A percentile compares a stretch with the other conserved stretches of the same genome.
Evolutionary conservation across 805 yeast species (phyloP).

Genomic region (Saturnispora gosingensis): DNA sequence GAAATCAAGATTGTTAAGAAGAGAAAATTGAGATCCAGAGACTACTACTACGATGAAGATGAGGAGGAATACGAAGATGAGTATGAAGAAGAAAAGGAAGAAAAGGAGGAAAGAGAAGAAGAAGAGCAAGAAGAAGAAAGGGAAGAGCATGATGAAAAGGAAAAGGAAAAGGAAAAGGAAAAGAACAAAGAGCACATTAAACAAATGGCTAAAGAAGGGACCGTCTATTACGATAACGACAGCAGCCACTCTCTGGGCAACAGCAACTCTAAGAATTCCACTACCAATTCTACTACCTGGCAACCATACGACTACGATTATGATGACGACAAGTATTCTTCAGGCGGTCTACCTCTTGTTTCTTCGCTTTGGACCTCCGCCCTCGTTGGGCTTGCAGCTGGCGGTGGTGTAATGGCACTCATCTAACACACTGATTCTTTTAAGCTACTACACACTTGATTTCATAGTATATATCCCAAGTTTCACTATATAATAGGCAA

Average conservation of each 20-base stretch:
- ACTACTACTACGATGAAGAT: slow-evolving; percentile 12
- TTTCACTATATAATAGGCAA: not conserved
- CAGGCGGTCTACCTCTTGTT: not conserved
- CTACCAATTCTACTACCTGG: not conserved
- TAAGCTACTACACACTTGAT: not conserved
- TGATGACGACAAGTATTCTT: not conserved
- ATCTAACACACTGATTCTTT: not conserved
- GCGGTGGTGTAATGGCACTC: not conserved
- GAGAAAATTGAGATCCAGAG: slow-evolving; percentile 20
- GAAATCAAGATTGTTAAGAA: slow-evolving; percentile 34
- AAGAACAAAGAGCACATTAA: not conserved
- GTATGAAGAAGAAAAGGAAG: not conserved
- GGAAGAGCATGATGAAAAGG: not conserved
- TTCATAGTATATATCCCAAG: not conserved
- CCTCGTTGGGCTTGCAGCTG: not conserved
- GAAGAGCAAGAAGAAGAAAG: not conserved
- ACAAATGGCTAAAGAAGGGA: not conserved
- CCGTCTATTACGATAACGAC: not conserved
- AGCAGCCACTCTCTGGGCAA: not conserved
- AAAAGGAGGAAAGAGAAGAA: not conserved
- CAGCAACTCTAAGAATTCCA: not conserved
- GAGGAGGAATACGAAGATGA: slow-evolving; percentile 1
- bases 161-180: not conserved
- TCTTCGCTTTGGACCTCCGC: not conserved
- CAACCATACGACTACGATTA: not conserved